phyloP scores from a whole-genome alignment of 75 land plant genomes.

The Selaginella tamariscina region DNA sequence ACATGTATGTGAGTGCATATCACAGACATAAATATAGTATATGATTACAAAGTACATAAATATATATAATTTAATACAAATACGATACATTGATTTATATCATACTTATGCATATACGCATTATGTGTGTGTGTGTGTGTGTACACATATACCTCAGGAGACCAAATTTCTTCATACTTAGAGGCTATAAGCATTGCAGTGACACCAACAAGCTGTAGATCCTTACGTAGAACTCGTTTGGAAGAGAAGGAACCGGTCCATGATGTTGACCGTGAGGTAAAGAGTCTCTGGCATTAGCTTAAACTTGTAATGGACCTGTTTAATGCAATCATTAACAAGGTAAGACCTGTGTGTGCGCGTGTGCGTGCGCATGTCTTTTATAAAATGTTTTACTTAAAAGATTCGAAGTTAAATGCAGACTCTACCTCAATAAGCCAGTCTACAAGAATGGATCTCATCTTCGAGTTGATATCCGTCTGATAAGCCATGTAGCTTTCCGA shows the following conservation, averaged over 20 bases:
- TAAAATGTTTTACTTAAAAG: not conserved
- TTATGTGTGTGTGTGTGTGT: too few relatives aligned
- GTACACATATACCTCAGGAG: constrained; percentile 39
- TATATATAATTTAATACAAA: too few relatives aligned
- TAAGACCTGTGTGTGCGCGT: not conserved
- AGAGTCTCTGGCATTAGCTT: constrained; percentile 78
- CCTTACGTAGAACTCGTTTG: constrained; percentile 37
- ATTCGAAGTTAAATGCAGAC: not conserved
- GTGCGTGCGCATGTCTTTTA: too few relatives aligned
- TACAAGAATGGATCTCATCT: constrained; percentile 72
- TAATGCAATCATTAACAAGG: not conserved
- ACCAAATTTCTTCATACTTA: constrained; percentile 87
- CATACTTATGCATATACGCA: too few relatives aligned
- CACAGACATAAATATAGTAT: too few relatives aligned
- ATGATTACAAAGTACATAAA: too few relatives aligned
- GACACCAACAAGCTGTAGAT: constrained; percentile 62
- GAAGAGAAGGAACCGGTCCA: constrained; percentile 54
- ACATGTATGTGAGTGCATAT: too few relatives aligned
- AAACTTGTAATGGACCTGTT: constrained; percentile 74
- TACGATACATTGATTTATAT: too few relatives aligned
- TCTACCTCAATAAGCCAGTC: constrained; percentile 82
- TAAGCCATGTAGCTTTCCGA: constrained; percentile 49
- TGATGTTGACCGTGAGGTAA: constrained; percentile 49
- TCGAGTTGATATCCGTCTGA: constrained; percentile 58
- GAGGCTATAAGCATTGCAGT: constrained; percentile 76